A percentile compares a stretch with the other conserved stretches of the same genome.
Conservation (phyloP, 2,329 filamentous ascomycete species). For the Ascocoryne sarcoides region DNA sequence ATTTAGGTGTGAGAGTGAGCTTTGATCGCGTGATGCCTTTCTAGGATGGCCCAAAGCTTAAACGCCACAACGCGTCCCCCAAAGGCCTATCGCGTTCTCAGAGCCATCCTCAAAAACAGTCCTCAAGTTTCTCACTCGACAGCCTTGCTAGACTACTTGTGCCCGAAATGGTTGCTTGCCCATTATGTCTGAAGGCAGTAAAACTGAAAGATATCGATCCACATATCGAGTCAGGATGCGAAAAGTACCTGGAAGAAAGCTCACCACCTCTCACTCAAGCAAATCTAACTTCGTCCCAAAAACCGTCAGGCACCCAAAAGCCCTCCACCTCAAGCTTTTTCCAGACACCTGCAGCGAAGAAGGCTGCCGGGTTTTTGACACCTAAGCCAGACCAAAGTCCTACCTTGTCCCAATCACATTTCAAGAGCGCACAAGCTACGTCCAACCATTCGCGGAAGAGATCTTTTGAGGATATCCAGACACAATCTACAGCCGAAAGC, state of each 20-base stretch:
- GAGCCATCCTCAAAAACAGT: too few relatives aligned
- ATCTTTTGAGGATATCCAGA: conserved; percentile 24
- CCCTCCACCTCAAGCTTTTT: conserved; percentile 49
- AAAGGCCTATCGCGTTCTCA: too few relatives aligned
- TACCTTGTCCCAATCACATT: conserved; percentile 26
- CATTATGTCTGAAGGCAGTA: conserved; percentile 70
- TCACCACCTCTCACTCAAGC: conserved; percentile 33
- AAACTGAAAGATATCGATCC: conserved; percentile 71
- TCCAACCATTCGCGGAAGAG: conserved; percentile 21
- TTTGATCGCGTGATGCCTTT: too few relatives aligned
- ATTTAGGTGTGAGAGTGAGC: too few relatives aligned
- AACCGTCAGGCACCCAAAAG: too few relatives aligned
- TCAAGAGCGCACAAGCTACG: conserved; percentile 14
- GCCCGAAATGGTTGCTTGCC: conserved; percentile 60
- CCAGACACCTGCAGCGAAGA: conserved; percentile 50
- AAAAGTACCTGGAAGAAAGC: conserved; percentile 48
- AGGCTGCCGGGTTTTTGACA: conserved; percentile 30
- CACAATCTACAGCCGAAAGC: conserved; percentile 7
- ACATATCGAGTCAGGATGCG: conserved; percentile 81
- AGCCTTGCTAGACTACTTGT: too few relatives aligned
- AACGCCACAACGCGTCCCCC: too few relatives aligned
- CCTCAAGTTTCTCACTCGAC: too few relatives aligned
- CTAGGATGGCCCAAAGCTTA: too few relatives aligned
- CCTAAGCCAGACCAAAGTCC: conserved; percentile 26
- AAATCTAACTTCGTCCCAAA: conserved; percentile 30